Evolutionary conservation across 2,329 filamentous ascomycete genomes (phyloP), one percentile per base, ranked within the genome.

Genomic region (Lasiodiplodia sp.): DNA sequence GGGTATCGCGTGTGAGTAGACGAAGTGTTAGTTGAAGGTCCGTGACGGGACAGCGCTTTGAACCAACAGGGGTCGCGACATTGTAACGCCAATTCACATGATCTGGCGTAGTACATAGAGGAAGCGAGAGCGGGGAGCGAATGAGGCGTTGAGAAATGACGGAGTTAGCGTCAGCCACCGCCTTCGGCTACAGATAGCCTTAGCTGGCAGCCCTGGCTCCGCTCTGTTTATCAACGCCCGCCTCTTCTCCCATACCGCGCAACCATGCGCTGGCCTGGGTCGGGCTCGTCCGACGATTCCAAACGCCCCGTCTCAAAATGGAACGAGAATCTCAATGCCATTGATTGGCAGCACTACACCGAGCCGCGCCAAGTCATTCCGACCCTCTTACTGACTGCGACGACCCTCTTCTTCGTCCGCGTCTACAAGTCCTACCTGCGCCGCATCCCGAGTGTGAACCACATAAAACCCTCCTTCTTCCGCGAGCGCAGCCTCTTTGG

Each of bases 401-500:
- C 87, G 2, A 86, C 87, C 1, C 78, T 91, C 38, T 80, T 82
- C 23, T 82, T 84, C 31, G 75, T 88, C 58, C 84, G 84, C 68
- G 75, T 94, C 57, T 94, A 94, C 81, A 88, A 83, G 71, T 74
- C 76, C 64, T 96, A 94, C 77, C 83, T 99, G 60, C 91, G 93
- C 44, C 92, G 96, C 65, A 93, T 98, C 68, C 94, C 94, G 4
- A 90, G 89, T 68, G 88, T 92, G 44, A 85, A 87, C 28, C 87
- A 94, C 77, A 91, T 99, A 73, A 88, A 89, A 58, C 91, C 93
- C 2, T 83, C 85, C 12, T 91, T 90, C 76, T 95, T 95, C 77
- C 88, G 92, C 56, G 89, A 85, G 70, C 87, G 92, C 73, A 94
- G 88, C 73, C 77, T 99, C 52, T 91, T 95, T 73, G 96, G 96